phyloP scores from a whole-genome alignment of 2,329 filamentous ascomycete species.

The Hymenoscyphus scutula region DNA sequence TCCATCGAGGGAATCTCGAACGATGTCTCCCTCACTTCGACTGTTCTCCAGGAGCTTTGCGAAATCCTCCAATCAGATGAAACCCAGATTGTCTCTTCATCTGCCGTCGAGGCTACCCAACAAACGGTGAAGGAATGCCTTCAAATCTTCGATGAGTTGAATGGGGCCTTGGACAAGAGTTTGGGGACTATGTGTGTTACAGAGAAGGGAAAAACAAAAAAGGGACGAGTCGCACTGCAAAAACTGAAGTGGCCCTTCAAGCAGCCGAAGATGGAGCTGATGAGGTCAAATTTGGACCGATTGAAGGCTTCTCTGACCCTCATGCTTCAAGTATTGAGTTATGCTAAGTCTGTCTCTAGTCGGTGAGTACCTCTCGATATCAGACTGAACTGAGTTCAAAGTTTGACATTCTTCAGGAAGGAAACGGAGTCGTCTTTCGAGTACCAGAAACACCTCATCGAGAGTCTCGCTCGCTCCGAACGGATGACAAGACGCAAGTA shows the following conservation, averaged over 20 bases:
- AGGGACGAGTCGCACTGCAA: conserved; percentile 11
- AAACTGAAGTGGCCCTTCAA: conserved; percentile 21
- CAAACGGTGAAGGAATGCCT: conserved; percentile 20
- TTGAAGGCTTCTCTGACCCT: conserved; percentile 19
- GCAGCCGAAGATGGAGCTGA: conserved; percentile 20
- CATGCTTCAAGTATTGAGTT: conserved; percentile 19
- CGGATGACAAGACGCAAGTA: conserved; percentile 13
- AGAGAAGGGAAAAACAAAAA: conserved; percentile 9
- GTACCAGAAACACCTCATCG: conserved; percentile 18
- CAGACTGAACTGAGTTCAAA: neutral
- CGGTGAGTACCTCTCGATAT: neutral
- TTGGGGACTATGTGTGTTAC: conserved; percentile 4
- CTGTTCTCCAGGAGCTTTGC: conserved; percentile 17
- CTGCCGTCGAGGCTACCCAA: conserved; percentile 15
- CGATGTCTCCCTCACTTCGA: conserved; percentile 22
- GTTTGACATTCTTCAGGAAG: neutral
- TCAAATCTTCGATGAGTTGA: conserved; percentile 15
- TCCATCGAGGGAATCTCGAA: conserved; percentile 16
- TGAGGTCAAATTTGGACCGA: conserved; percentile 18
- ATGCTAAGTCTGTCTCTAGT: conserved; percentile 17
- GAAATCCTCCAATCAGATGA: conserved; percentile 16
- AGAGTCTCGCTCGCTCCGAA: conserved; percentile 18
- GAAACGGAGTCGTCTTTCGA: conserved; percentile 11
- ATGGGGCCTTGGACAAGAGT: conserved; percentile 17
- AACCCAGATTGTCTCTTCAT: conserved; percentile 12